Evolutionary conservation across 1,139 yeast species (phyloP).

Genomic region (Sugiyamaella grinbergsii): DNA sequence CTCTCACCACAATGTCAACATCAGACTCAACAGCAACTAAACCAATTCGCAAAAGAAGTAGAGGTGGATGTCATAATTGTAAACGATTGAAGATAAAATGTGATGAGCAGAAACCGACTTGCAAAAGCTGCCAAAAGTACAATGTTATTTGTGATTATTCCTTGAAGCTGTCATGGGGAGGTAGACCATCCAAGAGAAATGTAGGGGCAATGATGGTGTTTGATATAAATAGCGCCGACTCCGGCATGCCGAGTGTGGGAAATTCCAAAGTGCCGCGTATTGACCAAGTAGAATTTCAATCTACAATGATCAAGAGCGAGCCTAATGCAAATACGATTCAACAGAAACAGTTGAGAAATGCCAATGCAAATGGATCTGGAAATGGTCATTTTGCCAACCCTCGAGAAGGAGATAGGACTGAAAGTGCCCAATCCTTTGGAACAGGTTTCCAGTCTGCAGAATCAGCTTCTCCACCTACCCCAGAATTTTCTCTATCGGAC

Average conservation of each 20-base stretch:
- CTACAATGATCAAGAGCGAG: conserved; percentile 1
- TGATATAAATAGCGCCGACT: neutral
- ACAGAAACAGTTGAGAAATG: too few relatives aligned
- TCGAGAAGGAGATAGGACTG: too few relatives aligned
- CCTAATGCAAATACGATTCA: too few relatives aligned
- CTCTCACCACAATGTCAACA: conserved; percentile 5
- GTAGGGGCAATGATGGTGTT: conserved; percentile 5
- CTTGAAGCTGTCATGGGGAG: conserved; percentile 73
- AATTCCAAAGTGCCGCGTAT: neutral
- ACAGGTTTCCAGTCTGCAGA: too few relatives aligned
- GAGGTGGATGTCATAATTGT: conserved; percentile 42
- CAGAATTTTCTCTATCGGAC: neutral
- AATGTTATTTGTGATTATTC: conserved; percentile 64
- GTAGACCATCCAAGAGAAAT: conserved; percentile 56
- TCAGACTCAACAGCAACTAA: conserved; percentile 20
- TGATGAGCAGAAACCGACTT: conserved; percentile 68
- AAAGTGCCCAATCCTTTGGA: neutral
- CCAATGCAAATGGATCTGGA: too few relatives aligned
- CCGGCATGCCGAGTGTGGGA: neutral
- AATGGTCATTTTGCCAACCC: too few relatives aligned
- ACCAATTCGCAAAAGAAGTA: conserved; percentile 34
- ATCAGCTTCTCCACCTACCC: neutral
- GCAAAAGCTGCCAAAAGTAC: conserved; percentile 59
- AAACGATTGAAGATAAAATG: conserved; percentile 47
- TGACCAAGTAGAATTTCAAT: conserved; percentile 4